Conservation (phyloP, 2,329 filamentous ascomycete species). For the Diaporthe vaccinii region DNA sequence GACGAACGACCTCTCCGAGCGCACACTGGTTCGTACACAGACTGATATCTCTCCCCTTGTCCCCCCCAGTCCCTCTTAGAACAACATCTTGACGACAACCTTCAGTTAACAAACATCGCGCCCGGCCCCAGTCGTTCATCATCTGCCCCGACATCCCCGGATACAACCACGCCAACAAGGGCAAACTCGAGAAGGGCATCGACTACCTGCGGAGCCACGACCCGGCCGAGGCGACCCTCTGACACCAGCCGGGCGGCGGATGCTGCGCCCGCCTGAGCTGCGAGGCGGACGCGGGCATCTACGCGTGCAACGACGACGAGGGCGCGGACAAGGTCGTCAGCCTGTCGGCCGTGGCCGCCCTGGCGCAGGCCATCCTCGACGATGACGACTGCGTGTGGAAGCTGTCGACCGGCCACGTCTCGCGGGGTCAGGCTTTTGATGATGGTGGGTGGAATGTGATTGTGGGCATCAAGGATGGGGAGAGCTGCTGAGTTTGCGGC, state of each 20-base stretch:
- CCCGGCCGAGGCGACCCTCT: not conserved
- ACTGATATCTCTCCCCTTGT: fast-evolving
- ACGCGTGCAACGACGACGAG: slow-evolving; percentile 30
- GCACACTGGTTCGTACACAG: not conserved
- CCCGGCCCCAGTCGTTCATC: not conserved
- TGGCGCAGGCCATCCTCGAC: not conserved
- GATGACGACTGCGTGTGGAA: not conserved
- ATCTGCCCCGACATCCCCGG: not conserved
- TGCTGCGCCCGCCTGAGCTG: slow-evolving; percentile 16
- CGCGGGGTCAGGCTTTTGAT: slow-evolving; percentile 31
- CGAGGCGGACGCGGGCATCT: slow-evolving; percentile 3
- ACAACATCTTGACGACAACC: not conserved
- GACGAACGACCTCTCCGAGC: not conserved
- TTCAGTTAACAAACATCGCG: not conserved
- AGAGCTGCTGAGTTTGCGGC: not conserved
- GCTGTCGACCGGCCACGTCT: not conserved
- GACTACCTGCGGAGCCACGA: not conserved
- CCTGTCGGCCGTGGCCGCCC: not conserved
- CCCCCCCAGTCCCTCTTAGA: not conserved
- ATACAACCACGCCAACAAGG: slow-evolving; percentile 14
- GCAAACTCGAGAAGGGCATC: slow-evolving; percentile 17
- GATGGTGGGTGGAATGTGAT: slow-evolving; percentile 26
- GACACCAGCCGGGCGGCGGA: not conserved
- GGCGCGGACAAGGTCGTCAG: not conserved
- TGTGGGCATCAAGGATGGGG: slow-evolving; percentile 9